Percentiles rank a stretch among this genome's conserved stretches.
phyloP scores from a whole-genome alignment of 1,284 basidiomycete genomes.

The Ceratorhiza oryzae-sativae region DNA sequence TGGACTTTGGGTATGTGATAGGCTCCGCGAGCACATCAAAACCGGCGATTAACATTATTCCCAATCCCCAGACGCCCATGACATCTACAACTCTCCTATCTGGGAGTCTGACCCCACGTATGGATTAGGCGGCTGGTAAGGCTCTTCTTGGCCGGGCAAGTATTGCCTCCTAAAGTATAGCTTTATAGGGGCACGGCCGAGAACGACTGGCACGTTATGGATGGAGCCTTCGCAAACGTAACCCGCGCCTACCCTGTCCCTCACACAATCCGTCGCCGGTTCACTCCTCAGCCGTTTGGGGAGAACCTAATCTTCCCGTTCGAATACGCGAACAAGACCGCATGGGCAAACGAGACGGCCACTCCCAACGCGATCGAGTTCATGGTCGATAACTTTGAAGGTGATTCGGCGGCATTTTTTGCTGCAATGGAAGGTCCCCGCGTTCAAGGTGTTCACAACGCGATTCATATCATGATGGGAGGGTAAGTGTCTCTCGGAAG shows the following conservation, averaged over 20 bases:
- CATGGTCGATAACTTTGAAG: conserved; percentile 35
- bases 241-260: conserved; percentile 39
- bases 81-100: conserved; percentile 34
- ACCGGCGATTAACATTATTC: background rate
- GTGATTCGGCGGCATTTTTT: conserved; percentile 36
- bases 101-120: conserved; percentile 26
- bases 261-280: conserved; percentile 33
- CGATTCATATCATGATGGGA: conserved; percentile 35
- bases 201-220: conserved; percentile 29
- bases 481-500: background rate
- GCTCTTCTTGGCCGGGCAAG: background rate
- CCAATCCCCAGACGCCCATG: conserved; percentile 11
- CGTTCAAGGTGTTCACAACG: conserved; percentile 39
- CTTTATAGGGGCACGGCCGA: conserved; percentile 31
- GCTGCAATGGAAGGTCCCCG: conserved; percentile 37
- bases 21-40: background rate
- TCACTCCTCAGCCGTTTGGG: conserved; percentile 39
- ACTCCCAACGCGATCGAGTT: conserved; percentile 37
- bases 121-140: conserved; percentile 22
- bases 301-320: conserved; percentile 39
- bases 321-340: conserved; percentile 29
- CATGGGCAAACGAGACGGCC: conserved; percentile 35
- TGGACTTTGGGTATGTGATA: conserved; percentile 11
- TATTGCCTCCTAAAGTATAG: conserved; percentile 24
- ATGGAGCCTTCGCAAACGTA: conserved; percentile 37